Percentiles rank a stretch among this genome's conserved stretches.
These are phyloP conservation scores for Arachis monticola DNA, from an alignment of 331 rosid genomes.

Conservation along the genomic window DNA sequence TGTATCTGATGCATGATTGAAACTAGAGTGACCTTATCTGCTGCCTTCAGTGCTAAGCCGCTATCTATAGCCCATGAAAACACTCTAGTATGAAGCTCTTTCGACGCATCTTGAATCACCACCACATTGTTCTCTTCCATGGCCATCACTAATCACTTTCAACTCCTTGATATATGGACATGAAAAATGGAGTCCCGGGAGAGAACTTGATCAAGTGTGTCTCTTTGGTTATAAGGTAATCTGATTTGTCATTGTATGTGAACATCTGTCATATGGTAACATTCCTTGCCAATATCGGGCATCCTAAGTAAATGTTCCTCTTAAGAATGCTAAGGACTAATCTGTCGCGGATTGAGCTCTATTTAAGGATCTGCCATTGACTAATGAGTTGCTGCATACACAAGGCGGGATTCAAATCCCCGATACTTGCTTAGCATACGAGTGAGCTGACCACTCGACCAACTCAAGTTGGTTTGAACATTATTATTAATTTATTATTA, in stretches of 20 bases:
- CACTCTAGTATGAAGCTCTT: constrained; percentile 36
- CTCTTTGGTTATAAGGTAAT: constrained; percentile 14
- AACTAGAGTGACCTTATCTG: constrained; percentile 53
- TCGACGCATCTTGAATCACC: constrained; percentile 56
- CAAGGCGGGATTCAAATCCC: too few species aligned
- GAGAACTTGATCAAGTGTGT: constrained; percentile 7
- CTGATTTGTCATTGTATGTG: background rate
- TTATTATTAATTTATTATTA: too few species aligned
- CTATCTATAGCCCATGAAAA: constrained; percentile 48
- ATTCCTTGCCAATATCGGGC: constrained; percentile 38
- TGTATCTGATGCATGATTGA: constrained; percentile 48
- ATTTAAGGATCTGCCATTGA: too few species aligned
- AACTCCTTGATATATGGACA: constrained; percentile 3
- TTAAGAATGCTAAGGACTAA: background rate
- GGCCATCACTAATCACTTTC: constrained; percentile 9
- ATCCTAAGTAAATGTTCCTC: constrained; percentile 33
- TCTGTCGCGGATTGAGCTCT: too few species aligned
- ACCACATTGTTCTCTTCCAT: constrained; percentile 50
- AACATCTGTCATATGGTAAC: background rate
- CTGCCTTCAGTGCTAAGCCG: constrained; percentile 43
- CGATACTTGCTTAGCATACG: too few species aligned
- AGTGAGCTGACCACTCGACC: too few species aligned
- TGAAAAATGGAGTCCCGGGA: background rate
- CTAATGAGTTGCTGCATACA: too few species aligned
- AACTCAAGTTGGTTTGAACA: too few species aligned